Percentiles rank a stretch among this genome's conserved stretches.
Conservation (phyloP, 73 alveolate genomes). For the Effrenium voratum region DNA sequence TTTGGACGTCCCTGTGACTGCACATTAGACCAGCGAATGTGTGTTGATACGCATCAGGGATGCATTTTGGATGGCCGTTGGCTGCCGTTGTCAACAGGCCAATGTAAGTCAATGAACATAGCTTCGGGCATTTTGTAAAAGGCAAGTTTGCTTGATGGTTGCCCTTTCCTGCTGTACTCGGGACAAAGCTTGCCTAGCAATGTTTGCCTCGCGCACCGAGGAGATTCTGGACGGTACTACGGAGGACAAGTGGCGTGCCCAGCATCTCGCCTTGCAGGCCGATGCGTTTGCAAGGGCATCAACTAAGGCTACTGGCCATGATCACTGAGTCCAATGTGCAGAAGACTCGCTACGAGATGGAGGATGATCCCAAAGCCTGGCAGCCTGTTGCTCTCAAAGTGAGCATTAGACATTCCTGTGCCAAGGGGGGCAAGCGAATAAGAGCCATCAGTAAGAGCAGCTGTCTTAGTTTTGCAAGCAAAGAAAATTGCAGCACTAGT, state of each 20-base stretch:
- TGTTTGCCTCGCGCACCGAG: not conserved
- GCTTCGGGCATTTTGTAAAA: too few relatives aligned
- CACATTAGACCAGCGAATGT: too few relatives aligned
- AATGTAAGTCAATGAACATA: not conserved
- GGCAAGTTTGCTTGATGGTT: too few relatives aligned
- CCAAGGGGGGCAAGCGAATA: conserved; percentile 89
- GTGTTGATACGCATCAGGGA: too few relatives aligned
- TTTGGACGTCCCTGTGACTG: too few relatives aligned
- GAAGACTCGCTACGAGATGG: conserved; percentile 93
- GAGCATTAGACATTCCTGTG: not conserved
- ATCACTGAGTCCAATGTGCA: conserved; percentile 82
- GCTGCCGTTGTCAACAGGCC: not conserved
- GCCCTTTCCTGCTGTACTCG: too few relatives aligned
- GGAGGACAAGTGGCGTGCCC: conserved; percentile 24
- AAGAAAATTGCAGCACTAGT: too few relatives aligned
- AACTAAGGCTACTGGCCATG: conserved; percentile 57
- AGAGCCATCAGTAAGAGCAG: conserved; percentile 82
- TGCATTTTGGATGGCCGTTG: too few relatives aligned
- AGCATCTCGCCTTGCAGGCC: not conserved
- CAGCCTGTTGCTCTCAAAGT: not conserved
- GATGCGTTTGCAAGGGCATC: not conserved
- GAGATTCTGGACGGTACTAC: conserved; percentile 62
- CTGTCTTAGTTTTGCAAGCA: not conserved
- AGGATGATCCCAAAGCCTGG: conserved; percentile 53
- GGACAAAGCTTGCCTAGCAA: too few relatives aligned